Percentiles rank a stretch among this genome's conserved stretches.
These are phyloP conservation scores for Hymenoscyphus albidus DNA, from an alignment of 2,329 filamentous ascomycete species.

Conservation along the genomic window DNA sequence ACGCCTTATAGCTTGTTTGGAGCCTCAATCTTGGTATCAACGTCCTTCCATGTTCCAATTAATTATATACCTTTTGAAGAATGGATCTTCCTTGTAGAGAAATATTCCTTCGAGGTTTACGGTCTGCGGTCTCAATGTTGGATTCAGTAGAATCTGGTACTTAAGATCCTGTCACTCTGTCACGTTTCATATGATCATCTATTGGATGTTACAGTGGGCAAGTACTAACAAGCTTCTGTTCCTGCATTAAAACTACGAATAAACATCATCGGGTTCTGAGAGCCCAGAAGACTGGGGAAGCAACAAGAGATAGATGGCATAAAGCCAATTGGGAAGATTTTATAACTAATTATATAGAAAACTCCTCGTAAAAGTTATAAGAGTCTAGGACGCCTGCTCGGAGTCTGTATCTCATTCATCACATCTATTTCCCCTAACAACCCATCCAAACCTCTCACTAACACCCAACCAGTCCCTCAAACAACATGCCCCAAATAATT, in stretches of 20 bases:
- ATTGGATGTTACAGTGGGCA: no score
- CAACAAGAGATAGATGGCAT: conserved; percentile 25
- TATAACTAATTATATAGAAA: no score
- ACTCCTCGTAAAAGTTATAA: no score
- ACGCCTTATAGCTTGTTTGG: neutral
- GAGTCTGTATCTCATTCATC: neutral
- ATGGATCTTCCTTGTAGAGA: neutral
- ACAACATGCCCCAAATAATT: conserved; percentile 46
- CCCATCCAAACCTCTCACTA: neutral
- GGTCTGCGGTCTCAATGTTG: neutral
- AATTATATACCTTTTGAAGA: no score
- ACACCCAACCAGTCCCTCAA: neutral
- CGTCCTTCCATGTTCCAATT: neutral
- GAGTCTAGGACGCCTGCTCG: neutral
- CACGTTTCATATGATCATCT: no score
- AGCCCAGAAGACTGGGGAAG: conserved; percentile 29
- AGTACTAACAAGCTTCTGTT: no score
- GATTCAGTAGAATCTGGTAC: no score
- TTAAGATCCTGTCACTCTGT: no score
- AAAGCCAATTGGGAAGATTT: conserved; percentile 25
- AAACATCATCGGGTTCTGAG: conserved; percentile 15
- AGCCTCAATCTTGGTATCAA: neutral
- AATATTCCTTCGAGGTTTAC: neutral
- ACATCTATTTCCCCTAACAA: neutral
- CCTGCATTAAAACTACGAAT: no score